These are phyloP conservation scores for Pseudotulostoma volvatum DNA, from an alignment of 495 filamentous ascomycete species.

Conservation along the genomic window DNA sequence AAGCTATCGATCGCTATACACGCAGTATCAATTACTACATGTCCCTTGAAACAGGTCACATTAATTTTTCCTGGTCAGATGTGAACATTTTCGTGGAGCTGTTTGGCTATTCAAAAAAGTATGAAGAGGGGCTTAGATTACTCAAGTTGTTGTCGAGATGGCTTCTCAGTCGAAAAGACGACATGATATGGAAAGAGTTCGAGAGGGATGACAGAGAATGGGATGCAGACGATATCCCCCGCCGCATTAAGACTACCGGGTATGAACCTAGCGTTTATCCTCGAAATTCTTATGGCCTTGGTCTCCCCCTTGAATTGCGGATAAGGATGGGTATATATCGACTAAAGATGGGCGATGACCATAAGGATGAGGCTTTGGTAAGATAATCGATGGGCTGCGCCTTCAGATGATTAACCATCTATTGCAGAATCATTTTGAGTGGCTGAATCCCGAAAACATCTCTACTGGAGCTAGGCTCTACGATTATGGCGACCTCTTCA, in stretches of 20 bases:
- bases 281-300: slow-evolving; percentile 47
- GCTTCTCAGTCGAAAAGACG: slow-evolving; percentile 59
- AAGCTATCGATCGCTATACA: slow-evolving; percentile 44
- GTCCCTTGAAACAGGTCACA: slow-evolving; percentile 29
- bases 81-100: slow-evolving; percentile 73
- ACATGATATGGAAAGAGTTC: slow-evolving; percentile 66
- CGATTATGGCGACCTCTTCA: slow-evolving; percentile 59
- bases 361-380: slow-evolving; percentile 65
- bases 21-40: slow-evolving; percentile 39
- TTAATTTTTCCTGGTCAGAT: slow-evolving; percentile 62
- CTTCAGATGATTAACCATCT: slow-evolving; percentile 6
- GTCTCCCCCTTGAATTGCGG: slow-evolving; percentile 70
- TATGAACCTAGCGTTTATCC: slow-evolving; percentile 40
- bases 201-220: slow-evolving; percentile 78
- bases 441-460: slow-evolving; percentile 42
- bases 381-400: slow-evolving; percentile 11
- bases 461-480: slow-evolving; percentile 33
- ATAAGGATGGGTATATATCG: slow-evolving; percentile 74
- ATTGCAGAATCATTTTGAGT: slow-evolving; percentile 41
- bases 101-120: slow-evolving; percentile 43
- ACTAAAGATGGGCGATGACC: slow-evolving; percentile 39
- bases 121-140: slow-evolving; percentile 44
- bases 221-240: slow-evolving; percentile 57
- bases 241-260: slow-evolving; percentile 39
- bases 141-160: slow-evolving; percentile 61